A percentile compares a stretch with the other conserved stretches of the same genome.
These are phyloP conservation scores for Quercus berberidifolia DNA, from an alignment of 306 rosid genomes.

Conservation along the genomic window DNA sequence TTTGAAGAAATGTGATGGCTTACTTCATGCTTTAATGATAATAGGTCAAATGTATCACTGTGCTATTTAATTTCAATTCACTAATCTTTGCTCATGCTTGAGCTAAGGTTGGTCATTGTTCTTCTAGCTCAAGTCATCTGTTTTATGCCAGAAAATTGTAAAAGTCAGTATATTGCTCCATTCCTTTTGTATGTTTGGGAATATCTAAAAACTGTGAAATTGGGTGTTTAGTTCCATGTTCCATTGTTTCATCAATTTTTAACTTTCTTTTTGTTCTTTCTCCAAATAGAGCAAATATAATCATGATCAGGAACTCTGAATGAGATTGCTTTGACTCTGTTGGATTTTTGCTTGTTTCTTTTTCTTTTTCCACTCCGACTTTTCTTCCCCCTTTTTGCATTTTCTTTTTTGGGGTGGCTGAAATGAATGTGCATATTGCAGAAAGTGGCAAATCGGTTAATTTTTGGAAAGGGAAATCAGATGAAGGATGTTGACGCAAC, in stretches of 20 bases:
- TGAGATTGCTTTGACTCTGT: not conserved
- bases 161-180: not conserved
- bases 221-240: not conserved
- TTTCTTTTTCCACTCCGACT: not conserved
- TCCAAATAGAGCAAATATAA: not conserved
- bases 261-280: not conserved
- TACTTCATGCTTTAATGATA: not conserved
- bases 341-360: not conserved
- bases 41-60: not conserved
- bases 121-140: not conserved
- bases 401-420: conserved; percentile 23
- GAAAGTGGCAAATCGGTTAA: conserved; percentile 63
- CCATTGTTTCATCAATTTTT: not conserved
- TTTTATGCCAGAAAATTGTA: not conserved
- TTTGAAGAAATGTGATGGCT: not conserved
- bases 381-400: not conserved
- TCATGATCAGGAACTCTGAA: not conserved
- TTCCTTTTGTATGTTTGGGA: not conserved
- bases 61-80: not conserved
- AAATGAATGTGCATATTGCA: conserved; percentile 35
- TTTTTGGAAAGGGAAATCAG: conserved; percentile 64
- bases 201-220: too few relatives aligned
- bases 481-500: conserved; percentile 39
- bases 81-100: not conserved
- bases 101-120: not conserved